These are phyloP conservation scores for Histomonas meleagridis DNA, from an alignment of 208 protist genomes.

Conservation along the genomic window DNA sequence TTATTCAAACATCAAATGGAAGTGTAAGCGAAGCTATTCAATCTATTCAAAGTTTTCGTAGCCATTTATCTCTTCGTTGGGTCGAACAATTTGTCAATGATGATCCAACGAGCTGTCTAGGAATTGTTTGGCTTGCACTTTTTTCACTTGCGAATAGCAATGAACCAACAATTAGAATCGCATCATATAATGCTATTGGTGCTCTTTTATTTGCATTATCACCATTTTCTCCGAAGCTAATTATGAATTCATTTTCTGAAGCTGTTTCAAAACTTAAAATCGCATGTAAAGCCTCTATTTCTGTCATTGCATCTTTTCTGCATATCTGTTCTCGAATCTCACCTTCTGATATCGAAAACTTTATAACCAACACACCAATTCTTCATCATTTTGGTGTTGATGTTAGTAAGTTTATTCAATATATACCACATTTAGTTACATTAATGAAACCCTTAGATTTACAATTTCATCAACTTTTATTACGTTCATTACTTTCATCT, in stretches of 20 bases:
- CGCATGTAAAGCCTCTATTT: neutral
- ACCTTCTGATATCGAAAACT: neutral
- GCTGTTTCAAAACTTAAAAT: neutral
- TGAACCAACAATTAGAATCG: neutral
- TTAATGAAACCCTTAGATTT: neutral
- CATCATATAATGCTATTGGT: neutral
- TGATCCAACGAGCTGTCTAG: neutral
- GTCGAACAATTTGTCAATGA: neutral
- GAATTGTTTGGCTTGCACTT: neutral
- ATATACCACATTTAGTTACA: neutral
- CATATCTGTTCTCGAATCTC: neutral
- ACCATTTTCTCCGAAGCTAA: neutral
- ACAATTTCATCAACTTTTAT: neutral
- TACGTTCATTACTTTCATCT: neutral
- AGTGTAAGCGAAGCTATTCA: neutral
- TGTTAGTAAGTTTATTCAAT: constrained; percentile 32
- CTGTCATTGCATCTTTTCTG: neutral
- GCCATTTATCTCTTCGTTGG: neutral
- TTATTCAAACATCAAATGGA: neutral
- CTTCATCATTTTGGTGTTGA: constrained; percentile 13
- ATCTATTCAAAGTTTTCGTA: neutral
- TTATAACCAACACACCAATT: neutral
- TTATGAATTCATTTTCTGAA: neutral
- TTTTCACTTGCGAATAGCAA: neutral
- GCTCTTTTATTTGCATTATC: neutral